These are phyloP conservation scores for Fusarium algeriense DNA, from an alignment of 2,329 filamentous ascomycete genomes.

Conservation along the genomic window DNA sequence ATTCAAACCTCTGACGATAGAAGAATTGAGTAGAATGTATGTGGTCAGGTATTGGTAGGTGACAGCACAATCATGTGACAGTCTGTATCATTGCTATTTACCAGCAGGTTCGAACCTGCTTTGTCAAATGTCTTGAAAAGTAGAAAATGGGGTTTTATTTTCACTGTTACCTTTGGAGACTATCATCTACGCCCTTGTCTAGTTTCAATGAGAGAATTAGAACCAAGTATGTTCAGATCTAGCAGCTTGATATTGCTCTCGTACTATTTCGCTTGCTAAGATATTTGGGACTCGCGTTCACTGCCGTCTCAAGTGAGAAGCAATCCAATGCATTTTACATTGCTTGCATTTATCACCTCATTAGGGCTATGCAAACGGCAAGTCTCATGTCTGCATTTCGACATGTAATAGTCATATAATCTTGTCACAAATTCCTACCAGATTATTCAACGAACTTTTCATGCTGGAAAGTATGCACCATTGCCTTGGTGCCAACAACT, in stretches of 20 bases:
- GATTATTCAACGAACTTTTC: neutral
- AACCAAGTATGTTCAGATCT: neutral
- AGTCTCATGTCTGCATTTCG: no score
- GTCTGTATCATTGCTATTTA: neutral
- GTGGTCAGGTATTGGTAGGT: neutral
- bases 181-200: neutral
- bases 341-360: neutral
- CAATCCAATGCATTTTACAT: neutral
- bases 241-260: neutral
- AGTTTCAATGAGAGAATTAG: neutral
- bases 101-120: neutral
- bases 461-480: neutral
- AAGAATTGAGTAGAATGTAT: neutral
- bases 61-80: neutral
- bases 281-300: neutral
- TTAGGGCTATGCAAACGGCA: neutral
- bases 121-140: neutral
- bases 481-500: neutral
- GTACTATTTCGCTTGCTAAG: neutral
- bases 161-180: neutral
- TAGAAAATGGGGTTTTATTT: no score
- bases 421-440: neutral
- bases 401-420: neutral
- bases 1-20: neutral
- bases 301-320: neutral